These are phyloP conservation scores for Debaryomyces sp. DNA, from an alignment of 1,139 yeast genomes.

Conservation along the genomic window DNA sequence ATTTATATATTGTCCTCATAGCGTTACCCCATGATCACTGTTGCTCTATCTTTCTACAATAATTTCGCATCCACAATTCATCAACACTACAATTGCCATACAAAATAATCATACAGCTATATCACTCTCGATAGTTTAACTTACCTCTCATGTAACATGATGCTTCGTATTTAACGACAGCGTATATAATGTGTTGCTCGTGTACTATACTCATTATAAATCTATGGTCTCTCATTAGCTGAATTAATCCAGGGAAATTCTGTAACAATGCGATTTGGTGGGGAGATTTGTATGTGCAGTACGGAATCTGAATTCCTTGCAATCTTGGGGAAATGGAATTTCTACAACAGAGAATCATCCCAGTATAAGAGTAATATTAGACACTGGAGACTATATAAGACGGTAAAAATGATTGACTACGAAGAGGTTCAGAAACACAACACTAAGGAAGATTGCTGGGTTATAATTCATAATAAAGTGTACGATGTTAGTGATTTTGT, in stretches of 20 bases:
- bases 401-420: constrained; percentile 9
- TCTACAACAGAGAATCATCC: background rate
- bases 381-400: background rate
- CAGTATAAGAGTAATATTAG: background rate
- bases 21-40: no score
- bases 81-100: no score
- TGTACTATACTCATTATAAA: background rate
- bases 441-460: constrained; percentile 54
- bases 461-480: constrained; percentile 52
- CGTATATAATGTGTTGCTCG: no score
- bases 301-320: background rate
- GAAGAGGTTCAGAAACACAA: constrained; percentile 43
- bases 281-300: background rate
- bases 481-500: constrained; percentile 54
- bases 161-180: no score
- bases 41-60: no score
- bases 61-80: no score
- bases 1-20: no score
- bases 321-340: background rate
- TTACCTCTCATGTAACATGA: no score
- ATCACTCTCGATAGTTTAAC: no score
- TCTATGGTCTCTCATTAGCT: background rate
- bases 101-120: no score
- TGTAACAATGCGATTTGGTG: background rate
- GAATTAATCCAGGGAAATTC: background rate